Percentiles rank a stretch among this genome's conserved stretches.
Conservation (phyloP, 2,329 filamentous ascomycete genomes). For the Microdochium nivale region DNA sequence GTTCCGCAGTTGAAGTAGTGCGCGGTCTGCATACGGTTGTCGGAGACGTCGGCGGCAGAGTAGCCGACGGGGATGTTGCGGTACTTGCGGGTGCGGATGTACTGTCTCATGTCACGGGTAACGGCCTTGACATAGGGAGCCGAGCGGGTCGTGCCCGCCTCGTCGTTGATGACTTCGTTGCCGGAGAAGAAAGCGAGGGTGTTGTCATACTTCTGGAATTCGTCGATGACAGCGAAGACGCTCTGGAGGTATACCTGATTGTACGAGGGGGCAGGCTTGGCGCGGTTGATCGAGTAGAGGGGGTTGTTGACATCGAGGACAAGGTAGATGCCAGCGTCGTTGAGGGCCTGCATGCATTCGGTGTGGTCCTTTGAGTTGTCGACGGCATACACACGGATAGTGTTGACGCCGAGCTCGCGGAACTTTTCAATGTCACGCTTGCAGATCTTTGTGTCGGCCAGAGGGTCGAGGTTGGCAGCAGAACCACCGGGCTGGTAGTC, state of each 20-base stretch:
- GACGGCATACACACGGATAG: slow-evolving; percentile 84
- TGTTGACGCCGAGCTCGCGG: slow-evolving; percentile 81
- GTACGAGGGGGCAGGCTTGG: slow-evolving; percentile 66
- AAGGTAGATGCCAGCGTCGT: slow-evolving; percentile 83
- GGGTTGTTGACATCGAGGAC: slow-evolving; percentile 89
- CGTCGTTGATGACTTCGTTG: slow-evolving; percentile 71
- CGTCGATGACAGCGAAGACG: slow-evolving; percentile 82
- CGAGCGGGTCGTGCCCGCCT: slow-evolving; percentile 50
- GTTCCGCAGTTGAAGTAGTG: slow-evolving; percentile 89
- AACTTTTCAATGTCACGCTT: slow-evolving; percentile 74
- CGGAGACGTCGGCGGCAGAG: slow-evolving; percentile 69
- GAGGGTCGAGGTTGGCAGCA: slow-evolving; percentile 56
- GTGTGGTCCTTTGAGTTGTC: slow-evolving; percentile 80
- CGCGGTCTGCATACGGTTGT: slow-evolving; percentile 81
- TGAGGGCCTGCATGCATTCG: slow-evolving; percentile 73
- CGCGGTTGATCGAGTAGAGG: slow-evolving; percentile 78
- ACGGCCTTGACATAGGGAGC: slow-evolving; percentile 73
- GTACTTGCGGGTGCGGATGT: slow-evolving; percentile 52
- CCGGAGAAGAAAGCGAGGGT: slow-evolving; percentile 80
- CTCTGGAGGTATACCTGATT: slow-evolving; percentile 77
- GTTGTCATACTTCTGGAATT: slow-evolving; percentile 76
- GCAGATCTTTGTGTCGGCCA: slow-evolving; percentile 63
- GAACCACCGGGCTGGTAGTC: slow-evolving; percentile 57
- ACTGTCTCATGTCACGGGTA: slow-evolving; percentile 68
- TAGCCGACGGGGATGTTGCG: slow-evolving; percentile 68